phyloP scores from a whole-genome alignment of 495 filamentous ascomycete species.

The Hyaloscypha hepaticicola region DNA sequence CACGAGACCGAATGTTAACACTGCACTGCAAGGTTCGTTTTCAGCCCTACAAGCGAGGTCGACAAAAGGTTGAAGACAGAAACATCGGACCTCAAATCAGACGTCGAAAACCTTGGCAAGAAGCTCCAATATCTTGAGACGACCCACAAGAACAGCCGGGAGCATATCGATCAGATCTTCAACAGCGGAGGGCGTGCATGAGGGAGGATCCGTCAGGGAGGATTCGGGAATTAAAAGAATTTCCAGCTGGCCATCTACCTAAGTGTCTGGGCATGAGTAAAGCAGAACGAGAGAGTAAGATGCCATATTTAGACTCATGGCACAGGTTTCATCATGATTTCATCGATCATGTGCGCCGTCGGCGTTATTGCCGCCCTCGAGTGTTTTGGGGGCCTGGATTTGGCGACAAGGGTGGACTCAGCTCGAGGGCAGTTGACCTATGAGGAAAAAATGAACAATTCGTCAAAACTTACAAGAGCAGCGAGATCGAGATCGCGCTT shows the following conservation, averaged over 20 bases:
- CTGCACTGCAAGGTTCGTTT: conserved; percentile 70
- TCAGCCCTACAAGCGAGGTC: conserved; percentile 66
- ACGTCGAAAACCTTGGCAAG: conserved; percentile 80
- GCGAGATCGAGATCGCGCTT: neutral
- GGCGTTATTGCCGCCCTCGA: neutral
- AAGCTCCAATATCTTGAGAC: conserved; percentile 92
- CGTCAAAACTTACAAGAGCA: neutral
- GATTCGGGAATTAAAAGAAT: too few species aligned
- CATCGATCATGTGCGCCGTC: neutral
- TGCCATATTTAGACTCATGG: neutral
- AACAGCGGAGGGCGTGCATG: conserved; percentile 39
- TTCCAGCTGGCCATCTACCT: too few species aligned
- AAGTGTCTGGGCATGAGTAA: neutral
- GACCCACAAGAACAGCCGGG: conserved; percentile 87
- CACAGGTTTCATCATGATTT: neutral
- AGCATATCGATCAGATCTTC: conserved; percentile 85
- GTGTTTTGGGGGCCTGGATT: neutral
- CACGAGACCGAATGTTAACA: conserved; percentile 28
- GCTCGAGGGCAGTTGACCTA: neutral
- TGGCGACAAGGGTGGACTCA: neutral
- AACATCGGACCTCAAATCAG: conserved; percentile 69
- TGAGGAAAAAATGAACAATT: neutral
- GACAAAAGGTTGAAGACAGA: conserved; percentile 75
- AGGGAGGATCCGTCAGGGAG: conserved; percentile 3
- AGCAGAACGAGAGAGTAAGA: conserved; percentile 4